Evolutionary conservation across 1,139 yeast genomes (phyloP).

Genomic region (Saccharomyces hybrid): DNA sequence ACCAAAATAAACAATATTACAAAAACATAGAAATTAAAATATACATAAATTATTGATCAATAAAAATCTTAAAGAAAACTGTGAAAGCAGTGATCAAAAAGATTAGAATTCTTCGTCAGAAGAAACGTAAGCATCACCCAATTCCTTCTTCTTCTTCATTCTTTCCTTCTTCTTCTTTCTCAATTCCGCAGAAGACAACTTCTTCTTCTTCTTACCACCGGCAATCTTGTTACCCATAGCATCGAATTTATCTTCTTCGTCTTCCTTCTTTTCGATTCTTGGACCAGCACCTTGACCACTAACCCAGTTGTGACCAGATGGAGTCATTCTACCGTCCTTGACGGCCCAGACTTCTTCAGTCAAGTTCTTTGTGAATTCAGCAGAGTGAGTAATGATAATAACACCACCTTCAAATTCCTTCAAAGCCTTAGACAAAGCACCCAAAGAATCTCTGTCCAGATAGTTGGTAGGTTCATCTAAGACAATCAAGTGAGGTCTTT

Average conservation of each 20-base stretch:
- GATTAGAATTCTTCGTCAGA: slow-evolving; percentile 57
- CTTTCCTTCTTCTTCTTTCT: slow-evolving; percentile 99
- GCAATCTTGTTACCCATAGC: slow-evolving; percentile 99
- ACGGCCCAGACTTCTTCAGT: slow-evolving; percentile 99
- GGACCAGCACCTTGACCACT: slow-evolving; percentile 99
- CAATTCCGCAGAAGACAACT: slow-evolving; percentile 96
- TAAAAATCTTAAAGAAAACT: slow-evolving; percentile 3
- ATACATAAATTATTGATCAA: slow-evolving; percentile 4
- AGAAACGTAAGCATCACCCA: slow-evolving; percentile 98
- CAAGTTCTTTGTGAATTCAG: slow-evolving; percentile 98
- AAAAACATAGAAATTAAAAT: slow-evolving; percentile 10
- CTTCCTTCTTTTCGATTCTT: slow-evolving; percentile 94
- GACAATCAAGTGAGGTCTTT: slow-evolving; percentile 98
- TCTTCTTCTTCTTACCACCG: slow-evolving; percentile 90
- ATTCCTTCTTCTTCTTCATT: slow-evolving; percentile 99
- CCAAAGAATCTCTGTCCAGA: slow-evolving; percentile 98
- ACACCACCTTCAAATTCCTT: slow-evolving; percentile 99
- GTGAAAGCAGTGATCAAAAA: background rate
- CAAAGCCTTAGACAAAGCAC: slow-evolving; percentile 98
- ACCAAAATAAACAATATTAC: slow-evolving; percentile 4
- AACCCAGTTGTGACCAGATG: slow-evolving; percentile 99
- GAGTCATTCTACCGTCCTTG: slow-evolving; percentile 94
- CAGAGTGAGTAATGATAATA: slow-evolving; percentile 98
- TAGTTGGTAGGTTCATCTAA: slow-evolving; percentile 99
- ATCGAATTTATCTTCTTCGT: slow-evolving; percentile 96